Evolutionary conservation across 2,329 filamentous ascomycete genomes (phyloP).

Genomic region (Diplodia intermedia): DNA sequence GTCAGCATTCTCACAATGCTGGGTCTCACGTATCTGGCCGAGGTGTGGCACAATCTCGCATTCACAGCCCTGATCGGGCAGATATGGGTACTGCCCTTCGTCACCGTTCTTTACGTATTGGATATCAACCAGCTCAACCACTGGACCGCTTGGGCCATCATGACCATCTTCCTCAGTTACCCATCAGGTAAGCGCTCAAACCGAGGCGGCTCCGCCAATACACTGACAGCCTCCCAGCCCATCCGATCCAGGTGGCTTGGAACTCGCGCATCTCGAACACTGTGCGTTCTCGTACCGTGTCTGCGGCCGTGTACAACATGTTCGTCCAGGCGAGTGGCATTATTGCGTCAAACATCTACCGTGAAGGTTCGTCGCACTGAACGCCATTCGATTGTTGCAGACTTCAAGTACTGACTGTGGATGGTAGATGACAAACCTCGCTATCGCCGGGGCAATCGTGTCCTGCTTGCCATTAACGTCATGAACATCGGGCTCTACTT

Average conservation of each 20-base stretch:
- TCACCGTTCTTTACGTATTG: conserved; percentile 37
- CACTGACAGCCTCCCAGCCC: conserved; percentile 39
- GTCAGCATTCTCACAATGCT: conserved; percentile 37
- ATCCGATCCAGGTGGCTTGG: conserved; percentile 59
- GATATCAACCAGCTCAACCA: conserved; percentile 49
- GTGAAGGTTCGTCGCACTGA: conserved; percentile 29
- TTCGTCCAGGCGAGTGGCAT: conserved; percentile 40
- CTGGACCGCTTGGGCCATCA: conserved; percentile 55
- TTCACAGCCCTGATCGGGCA: conserved; percentile 35
- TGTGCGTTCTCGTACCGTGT: conserved; percentile 36
- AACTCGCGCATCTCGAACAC: conserved; percentile 43
- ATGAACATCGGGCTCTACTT: conserved; percentile 43
- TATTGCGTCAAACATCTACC: conserved; percentile 40
- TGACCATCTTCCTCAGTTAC: conserved; percentile 52
- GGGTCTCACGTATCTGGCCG: conserved; percentile 36
- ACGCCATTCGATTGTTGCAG: not conserved
- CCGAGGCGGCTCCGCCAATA: conserved; percentile 32
- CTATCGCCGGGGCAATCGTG: conserved; percentile 38
- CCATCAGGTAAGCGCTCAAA: conserved; percentile 38
- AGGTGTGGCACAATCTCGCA: conserved; percentile 36
- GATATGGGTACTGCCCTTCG: conserved; percentile 38
- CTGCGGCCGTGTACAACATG: conserved; percentile 43
- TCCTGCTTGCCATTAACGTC: conserved; percentile 41
- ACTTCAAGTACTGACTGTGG: not conserved
- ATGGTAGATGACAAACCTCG: conserved; percentile 37